These are phyloP conservation scores for Fusarium bactridioides DNA, from an alignment of 2,329 filamentous ascomycete species.

Conservation along the genomic window DNA sequence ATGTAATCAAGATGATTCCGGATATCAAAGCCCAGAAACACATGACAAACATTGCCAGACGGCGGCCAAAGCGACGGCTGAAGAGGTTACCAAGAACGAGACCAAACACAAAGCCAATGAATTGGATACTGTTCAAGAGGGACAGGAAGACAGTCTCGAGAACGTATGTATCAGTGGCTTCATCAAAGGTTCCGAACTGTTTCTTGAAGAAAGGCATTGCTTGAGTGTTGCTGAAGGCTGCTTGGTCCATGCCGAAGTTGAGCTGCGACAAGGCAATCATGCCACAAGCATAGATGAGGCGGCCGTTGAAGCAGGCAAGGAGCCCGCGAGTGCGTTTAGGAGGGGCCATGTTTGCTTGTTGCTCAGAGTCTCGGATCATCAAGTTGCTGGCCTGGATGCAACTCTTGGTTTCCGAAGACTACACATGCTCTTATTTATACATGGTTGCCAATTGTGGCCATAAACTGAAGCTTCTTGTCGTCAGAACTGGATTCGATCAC, in stretches of 20 bases:
- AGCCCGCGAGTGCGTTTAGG: neutral
- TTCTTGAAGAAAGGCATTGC: conserved; percentile 48
- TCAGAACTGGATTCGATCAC: neutral
- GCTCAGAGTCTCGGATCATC: neutral
- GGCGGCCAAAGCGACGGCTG: conserved; percentile 43
- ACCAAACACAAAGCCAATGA: conserved; percentile 46
- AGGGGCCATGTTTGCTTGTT: neutral
- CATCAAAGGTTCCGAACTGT: conserved; percentile 44
- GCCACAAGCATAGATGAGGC: conserved; percentile 25
- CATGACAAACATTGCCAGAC: conserved; percentile 47
- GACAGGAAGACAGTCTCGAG: conserved; percentile 47
- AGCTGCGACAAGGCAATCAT: conserved; percentile 48
- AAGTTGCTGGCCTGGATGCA: neutral
- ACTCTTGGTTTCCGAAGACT: neutral
- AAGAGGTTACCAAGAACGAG: conserved; percentile 30
- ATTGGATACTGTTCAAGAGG: conserved; percentile 47
- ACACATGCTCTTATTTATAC: neutral
- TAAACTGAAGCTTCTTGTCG: neutral
- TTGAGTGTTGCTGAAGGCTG: conserved; percentile 48
- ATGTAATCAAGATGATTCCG: conserved; percentile 45
- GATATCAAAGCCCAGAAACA: conserved; percentile 44
- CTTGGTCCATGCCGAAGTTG: conserved; percentile 53
- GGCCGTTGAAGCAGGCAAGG: conserved; percentile 39
- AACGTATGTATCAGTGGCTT: conserved; percentile 26
- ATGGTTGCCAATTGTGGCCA: neutral